phyloP scores from a whole-genome alignment of 2,329 filamentous ascomycete genomes.

The Aureobasidium subglaciale region DNA sequence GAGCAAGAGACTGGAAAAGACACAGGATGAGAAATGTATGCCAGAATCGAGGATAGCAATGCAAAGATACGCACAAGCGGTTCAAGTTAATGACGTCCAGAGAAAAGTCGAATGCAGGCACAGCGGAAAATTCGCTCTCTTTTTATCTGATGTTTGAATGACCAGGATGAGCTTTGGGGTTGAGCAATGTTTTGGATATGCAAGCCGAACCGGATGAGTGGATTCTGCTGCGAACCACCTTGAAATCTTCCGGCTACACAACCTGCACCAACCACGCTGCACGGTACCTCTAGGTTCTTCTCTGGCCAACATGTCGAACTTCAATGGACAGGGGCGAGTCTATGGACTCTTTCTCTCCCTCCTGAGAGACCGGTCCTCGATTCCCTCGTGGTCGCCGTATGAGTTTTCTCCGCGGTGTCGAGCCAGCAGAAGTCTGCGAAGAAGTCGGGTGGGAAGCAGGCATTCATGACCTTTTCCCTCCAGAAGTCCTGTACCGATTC shows the following conservation, averaged over 20 bases:
- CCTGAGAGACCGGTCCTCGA: background rate
- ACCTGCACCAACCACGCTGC: constrained; percentile 11
- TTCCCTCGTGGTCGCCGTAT: too few relatives aligned
- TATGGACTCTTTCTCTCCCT: background rate
- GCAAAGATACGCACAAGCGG: constrained; percentile 4
- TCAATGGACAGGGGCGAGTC: background rate
- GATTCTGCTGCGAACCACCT: constrained; percentile 15
- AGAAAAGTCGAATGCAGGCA: constrained; percentile 3
- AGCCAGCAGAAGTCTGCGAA: background rate
- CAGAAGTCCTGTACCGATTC: background rate
- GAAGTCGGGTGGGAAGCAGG: background rate
- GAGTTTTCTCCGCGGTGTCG: background rate
- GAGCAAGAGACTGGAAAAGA: background rate
- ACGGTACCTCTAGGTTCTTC: background rate
- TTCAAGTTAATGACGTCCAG: background rate
- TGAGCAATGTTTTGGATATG: constrained; percentile 23
- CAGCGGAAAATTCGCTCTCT: background rate
- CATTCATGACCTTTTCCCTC: background rate
- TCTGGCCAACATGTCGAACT: background rate
- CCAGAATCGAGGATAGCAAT: constrained; percentile 12
- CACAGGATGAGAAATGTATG: constrained; percentile 5
- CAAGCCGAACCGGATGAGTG: constrained; percentile 23
- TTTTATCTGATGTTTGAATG: constrained; percentile 10
- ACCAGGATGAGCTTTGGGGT: constrained; percentile 22
- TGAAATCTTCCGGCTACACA: constrained; percentile 13